A percentile compares a stretch with the other conserved stretches of the same genome.
phyloP scores from a whole-genome alignment of 179 eudicot genomes.

The Sideroxylon spinosum region DNA sequence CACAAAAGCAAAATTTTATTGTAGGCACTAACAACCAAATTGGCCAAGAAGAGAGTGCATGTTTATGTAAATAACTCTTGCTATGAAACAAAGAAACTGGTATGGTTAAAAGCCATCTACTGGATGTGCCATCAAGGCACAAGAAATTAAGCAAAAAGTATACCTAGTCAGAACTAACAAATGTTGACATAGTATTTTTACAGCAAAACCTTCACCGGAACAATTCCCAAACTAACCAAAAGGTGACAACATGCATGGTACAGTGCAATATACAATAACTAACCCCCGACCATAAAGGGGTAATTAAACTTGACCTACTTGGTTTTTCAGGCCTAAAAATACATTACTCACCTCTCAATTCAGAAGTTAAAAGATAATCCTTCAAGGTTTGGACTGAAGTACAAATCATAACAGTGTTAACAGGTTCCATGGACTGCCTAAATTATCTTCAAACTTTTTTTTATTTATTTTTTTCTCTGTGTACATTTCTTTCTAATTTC shows the following conservation, averaged over 20 bases:
- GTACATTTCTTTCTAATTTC: too few relatives aligned
- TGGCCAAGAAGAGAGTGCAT: not conserved
- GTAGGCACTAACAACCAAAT: not conserved
- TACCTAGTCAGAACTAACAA: conserved; percentile 2
- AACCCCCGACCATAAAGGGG: too few relatives aligned
- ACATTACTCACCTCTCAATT: too few relatives aligned
- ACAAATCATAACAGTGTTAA: too few relatives aligned
- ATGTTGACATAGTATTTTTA: not conserved
- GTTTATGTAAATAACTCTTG: not conserved
- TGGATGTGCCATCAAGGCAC: not conserved
- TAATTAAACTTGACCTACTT: too few relatives aligned
- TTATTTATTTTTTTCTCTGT: too few relatives aligned
- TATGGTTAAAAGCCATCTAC: not conserved
- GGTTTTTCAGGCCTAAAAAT: too few relatives aligned
- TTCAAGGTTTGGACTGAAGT: too few relatives aligned
- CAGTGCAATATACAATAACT: not conserved
- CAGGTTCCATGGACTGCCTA: too few relatives aligned
- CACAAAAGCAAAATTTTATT: conserved; percentile 15
- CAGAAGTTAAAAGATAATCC: too few relatives aligned
- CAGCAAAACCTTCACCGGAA: not conserved
- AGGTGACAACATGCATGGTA: conserved; percentile 9
- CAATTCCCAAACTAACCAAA: not conserved
- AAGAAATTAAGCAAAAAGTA: not conserved
- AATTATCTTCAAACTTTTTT: too few relatives aligned
- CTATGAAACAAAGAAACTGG: not conserved